Evolutionary conservation across 140 eudicot species (phyloP).

Genomic region (Stevia rebaudiana): DNA sequence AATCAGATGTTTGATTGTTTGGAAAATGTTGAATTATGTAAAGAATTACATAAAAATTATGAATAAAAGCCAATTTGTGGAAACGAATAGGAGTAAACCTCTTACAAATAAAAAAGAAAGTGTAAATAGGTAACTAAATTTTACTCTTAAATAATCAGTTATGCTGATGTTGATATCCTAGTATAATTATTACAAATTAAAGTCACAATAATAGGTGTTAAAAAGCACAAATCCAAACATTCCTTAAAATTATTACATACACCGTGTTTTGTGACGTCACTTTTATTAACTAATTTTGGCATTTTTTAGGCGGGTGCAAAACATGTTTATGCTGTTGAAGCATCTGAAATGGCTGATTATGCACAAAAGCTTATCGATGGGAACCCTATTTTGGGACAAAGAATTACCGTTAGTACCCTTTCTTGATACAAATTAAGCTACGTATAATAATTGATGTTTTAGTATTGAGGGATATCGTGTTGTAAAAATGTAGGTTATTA

Average conservation of each 20-base stretch:
- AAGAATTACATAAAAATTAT: not conserved
- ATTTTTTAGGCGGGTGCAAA: slow-evolving; percentile 82
- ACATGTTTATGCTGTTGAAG: slow-evolving; percentile 98
- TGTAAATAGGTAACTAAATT: not conserved
- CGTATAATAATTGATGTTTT: slow-evolving; percentile 11
- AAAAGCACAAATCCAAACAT: not conserved
- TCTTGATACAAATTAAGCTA: not conserved
- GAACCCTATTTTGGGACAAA: slow-evolving; percentile 66
- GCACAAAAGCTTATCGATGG: slow-evolving; percentile 90
- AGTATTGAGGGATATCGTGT: slow-evolving; percentile 1
- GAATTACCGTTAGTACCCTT: slow-evolving; percentile 64
- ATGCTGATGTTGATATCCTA: not conserved
- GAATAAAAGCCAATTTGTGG: not conserved
- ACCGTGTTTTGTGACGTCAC: not conserved
- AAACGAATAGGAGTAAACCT: not conserved
- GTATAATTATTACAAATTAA: not conserved
- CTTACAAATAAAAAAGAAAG: not conserved
- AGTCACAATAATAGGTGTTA: not conserved
- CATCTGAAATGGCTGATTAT: slow-evolving; percentile 98
- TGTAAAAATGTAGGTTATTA: slow-evolving; percentile 52
- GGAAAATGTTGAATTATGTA: not conserved
- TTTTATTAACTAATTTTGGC: slow-evolving; percentile 4
- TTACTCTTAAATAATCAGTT: not conserved
- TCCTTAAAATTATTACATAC: not conserved
- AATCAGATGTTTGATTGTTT: not conserved